Evolutionary conservation across 163 green algal genomes (phyloP), one percentile per base, ranked within the genome.

Genomic region (Smithsoniella earleae): DNA sequence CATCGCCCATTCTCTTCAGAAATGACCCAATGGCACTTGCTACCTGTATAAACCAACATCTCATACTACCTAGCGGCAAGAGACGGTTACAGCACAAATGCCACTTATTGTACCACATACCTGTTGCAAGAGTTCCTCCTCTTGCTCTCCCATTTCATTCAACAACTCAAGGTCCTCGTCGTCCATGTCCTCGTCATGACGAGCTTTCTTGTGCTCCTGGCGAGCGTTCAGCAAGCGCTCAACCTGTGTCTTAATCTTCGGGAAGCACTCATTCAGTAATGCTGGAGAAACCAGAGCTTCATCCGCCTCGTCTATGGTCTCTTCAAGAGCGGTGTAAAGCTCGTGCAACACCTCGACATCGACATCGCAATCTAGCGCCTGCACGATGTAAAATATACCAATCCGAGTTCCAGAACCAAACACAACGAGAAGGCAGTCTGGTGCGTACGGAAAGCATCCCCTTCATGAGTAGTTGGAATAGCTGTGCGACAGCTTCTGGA

Each of bases 161-260:
- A 89, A 54, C 72, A 77, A 37, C 66, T 87, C 79, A 63, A 69
- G 66, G 73, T 89, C 83, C 73, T 87, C 83, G 43, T 85, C 83
- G 66, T 89, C 83, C 30, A 87, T 83, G 66, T 87, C 83, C 69
- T 87, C 82, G 44, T 62, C 77, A n/a, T n/a, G n/a, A n/a, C n/a
- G n/a, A 10, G 66, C 37, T n/a, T 37, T 69, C 31, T 81, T 36
- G 63, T 83, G 58, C 77, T 89, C 80, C 63, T 78, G 38, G 31
- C 69, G 73, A 16, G 80, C 63, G 69, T 79, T 66, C 38, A 72
- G 22, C 38, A 66, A 78, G n/a, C 33, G 62, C 54, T 46, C 65
- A 25, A 87, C 44, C 28, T 82, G 76, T 36, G 65, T 65, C 54
- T 82, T 46, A 45, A 88, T 73, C 40, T 62, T 63, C 10, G 37